Evolutionary conservation across 2,329 filamentous ascomycete genomes (phyloP), one percentile per base, ranked within the genome.

Genomic region (Alternaria rosae): DNA sequence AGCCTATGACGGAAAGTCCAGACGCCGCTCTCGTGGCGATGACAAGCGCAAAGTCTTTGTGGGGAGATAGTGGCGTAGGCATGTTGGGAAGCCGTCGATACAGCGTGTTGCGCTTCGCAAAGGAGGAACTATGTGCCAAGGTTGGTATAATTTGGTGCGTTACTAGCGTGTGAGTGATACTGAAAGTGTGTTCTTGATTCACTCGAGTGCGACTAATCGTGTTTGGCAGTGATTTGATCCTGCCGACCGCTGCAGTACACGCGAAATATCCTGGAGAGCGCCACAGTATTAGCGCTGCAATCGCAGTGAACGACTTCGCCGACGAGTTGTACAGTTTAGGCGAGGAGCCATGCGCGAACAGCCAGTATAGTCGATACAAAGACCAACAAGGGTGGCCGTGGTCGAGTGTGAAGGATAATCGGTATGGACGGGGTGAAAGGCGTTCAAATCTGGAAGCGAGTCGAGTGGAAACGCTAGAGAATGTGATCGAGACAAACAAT

Each of bases 21-120:
- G 92, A 94, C 72, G 89, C 88, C 15, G 86, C 81, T 51, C 92
- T 85, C 77, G 93, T 91, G 50, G 91, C 85, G 58, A 85, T 78
- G 64, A 82, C 86, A 66, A 94, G 84, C 45, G 85, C 84, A 52
- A 57, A 32, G 47, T 69, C 57, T 64, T 75, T 61, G 11, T 54
- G 23, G 12, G 53, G 28, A 13, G 54, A 51, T 17, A 76, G 51
- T n/a, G 58, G 47, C n/a, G 15, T 25, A 11, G 56, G 26, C 70
- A 70, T 72, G 7, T 21, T 57, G 15, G 20, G 20, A 38, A 35
- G 30, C 20, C 30, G 9, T 25, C 35, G 20, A 10, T 5, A 25
- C 32, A 6, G 30, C 10, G 28, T 25, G 8, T 10, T 32, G 21
- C n/a, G 32, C 20, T 45, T 21, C 8, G 32, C 6, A 11, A 38